These are phyloP conservation scores for Blastocladiella emersonii DNA, from an alignment of 371 early-diverging fungal genomes.

Conservation along the genomic window DNA sequence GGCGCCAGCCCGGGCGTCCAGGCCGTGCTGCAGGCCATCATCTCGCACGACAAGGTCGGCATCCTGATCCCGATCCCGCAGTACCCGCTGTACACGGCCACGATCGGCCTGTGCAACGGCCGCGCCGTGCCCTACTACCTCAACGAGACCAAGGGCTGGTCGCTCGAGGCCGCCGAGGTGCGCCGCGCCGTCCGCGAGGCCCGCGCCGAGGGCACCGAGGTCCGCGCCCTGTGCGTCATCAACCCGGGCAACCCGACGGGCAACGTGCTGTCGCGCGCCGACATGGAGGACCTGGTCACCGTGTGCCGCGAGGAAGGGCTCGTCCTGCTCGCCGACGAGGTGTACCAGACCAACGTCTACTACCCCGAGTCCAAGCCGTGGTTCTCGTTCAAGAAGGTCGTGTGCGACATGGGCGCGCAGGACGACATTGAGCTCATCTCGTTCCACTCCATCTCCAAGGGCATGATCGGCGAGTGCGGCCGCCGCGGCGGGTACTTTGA, in stretches of 20 bases:
- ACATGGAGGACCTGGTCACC: conserved; percentile 74
- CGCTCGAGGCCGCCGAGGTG: conserved; percentile 49
- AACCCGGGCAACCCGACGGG: conserved; percentile 98
- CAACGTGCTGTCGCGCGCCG: conserved; percentile 60
- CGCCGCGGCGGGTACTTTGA: conserved; percentile 96
- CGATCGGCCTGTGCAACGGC: conserved; percentile 65
- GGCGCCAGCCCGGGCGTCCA: conserved; percentile 86
- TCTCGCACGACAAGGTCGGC: conserved; percentile 61
- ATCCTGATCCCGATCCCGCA: conserved; percentile 97
- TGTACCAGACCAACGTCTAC: conserved; percentile 93
- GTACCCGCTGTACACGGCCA: conserved; percentile 97
- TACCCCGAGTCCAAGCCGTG: conserved; percentile 64
- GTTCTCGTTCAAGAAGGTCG: conserved; percentile 86
- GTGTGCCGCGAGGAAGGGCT: conserved; percentile 71
- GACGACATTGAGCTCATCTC: conserved; percentile 73
- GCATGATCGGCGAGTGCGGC: conserved; percentile 97
- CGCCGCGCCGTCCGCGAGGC: conserved; percentile 45
- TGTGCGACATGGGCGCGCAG: conserved; percentile 41
- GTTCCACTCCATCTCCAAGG: conserved; percentile 93
- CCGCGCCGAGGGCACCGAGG: conserved; percentile 58
- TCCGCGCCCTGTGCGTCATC: conserved; percentile 87
- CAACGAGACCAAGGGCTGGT: conserved; percentile 73
- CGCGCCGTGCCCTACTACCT: conserved; percentile 81
- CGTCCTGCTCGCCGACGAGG: conserved; percentile 89
- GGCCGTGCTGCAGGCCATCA: conserved; percentile 63